Conservation (phyloP, 1,284 basidiomycete genomes). For the Athelia sp. region DNA sequence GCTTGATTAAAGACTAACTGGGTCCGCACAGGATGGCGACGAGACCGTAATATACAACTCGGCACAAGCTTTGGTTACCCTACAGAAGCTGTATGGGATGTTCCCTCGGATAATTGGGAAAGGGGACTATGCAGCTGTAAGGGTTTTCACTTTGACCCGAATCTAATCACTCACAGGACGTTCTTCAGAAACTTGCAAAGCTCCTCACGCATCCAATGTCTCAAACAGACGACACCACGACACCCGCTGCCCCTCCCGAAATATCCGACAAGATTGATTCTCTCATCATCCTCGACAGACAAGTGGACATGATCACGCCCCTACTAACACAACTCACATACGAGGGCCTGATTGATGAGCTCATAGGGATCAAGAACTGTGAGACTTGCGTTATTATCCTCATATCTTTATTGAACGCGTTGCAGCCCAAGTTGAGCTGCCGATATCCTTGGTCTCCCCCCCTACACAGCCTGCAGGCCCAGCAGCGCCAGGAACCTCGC, state of each 20-base stretch:
- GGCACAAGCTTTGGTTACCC: constrained; percentile 78
- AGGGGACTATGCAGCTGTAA: constrained; percentile 83
- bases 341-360: constrained; percentile 94
- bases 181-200: constrained; percentile 64
- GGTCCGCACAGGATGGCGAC: constrained; percentile 74
- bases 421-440: constrained; percentile 87
- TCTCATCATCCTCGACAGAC: constrained; percentile 86
- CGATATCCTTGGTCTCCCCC: constrained; percentile 69
- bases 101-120: constrained; percentile 94
- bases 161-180: constrained; percentile 4
- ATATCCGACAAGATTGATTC: constrained; percentile 73
- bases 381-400: constrained; percentile 20
- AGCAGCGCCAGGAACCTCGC: constrained; percentile 34
- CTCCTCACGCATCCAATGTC: constrained; percentile 63
- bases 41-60: constrained; percentile 89
- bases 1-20: not conserved
- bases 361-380: constrained; percentile 89
- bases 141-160: constrained; percentile 18
- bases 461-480: constrained; percentile 33
- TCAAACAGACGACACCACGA: constrained; percentile 28
- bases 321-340: constrained; percentile 96
- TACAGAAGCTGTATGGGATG: constrained; percentile 84
- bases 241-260: constrained; percentile 34
- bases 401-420: constrained; percentile 5
- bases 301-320: constrained; percentile 94